Conservation (phyloP, 1,139 yeast genomes). For the Candida anutae region DNA sequence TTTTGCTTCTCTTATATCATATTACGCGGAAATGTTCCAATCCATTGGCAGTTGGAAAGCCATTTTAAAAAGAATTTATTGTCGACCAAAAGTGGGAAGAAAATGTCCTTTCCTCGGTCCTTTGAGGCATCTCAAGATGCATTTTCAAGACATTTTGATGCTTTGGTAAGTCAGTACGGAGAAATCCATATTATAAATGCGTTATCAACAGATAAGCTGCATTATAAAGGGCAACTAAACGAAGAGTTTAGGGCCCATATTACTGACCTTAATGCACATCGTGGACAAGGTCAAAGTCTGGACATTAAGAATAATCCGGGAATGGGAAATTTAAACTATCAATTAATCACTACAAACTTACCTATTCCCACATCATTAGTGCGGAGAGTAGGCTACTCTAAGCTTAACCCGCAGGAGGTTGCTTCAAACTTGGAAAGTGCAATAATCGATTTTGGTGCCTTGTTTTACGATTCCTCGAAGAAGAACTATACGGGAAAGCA, state of each 20-base stretch:
- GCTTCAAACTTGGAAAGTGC: slow-evolving; percentile 35
- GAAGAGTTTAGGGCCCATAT: slow-evolving; percentile 25
- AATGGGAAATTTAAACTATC: slow-evolving; percentile 7
- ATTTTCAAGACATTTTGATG: slow-evolving; percentile 56
- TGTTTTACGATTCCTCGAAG: slow-evolving; percentile 45
- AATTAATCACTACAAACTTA: slow-evolving; percentile 21
- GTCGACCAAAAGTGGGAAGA: slow-evolving; percentile 35
- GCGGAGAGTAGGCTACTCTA: slow-evolving; percentile 30
- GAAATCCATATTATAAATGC: slow-evolving; percentile 54
- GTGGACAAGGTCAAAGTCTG: not conserved
- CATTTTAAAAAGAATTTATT: slow-evolving; percentile 33
- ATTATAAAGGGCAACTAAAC: slow-evolving; percentile 30
- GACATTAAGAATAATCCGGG: slow-evolving; percentile 1
- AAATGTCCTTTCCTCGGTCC: slow-evolving; percentile 47
- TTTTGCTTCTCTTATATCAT: slow-evolving; percentile 53
- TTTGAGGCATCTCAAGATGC: slow-evolving; percentile 61
- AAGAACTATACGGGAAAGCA: slow-evolving; percentile 55
- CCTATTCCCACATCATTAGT: slow-evolving; percentile 28
- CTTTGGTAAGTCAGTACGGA: slow-evolving; percentile 50
- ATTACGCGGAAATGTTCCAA: slow-evolving; percentile 62
- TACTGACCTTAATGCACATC: slow-evolving; percentile 14
- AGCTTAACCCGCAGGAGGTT: slow-evolving; percentile 31
- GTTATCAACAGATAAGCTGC: slow-evolving; percentile 30
- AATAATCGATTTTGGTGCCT: slow-evolving; percentile 56
- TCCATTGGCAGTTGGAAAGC: slow-evolving; percentile 53